Conservation (phyloP, 2,329 filamentous ascomycete species). For the Byssothecium circinans region DNA sequence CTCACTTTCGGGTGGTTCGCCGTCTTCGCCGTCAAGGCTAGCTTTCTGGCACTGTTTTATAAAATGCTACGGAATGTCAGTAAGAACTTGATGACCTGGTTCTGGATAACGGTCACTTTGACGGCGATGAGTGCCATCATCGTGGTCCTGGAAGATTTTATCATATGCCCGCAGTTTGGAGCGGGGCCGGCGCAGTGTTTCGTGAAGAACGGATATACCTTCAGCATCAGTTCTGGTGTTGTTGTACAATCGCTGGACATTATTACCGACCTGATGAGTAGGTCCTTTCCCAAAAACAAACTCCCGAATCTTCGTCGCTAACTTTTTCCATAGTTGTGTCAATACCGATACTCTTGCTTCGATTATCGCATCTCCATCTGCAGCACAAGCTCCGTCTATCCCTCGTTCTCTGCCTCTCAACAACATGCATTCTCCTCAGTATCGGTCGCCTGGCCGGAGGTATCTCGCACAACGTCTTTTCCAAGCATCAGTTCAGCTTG, state of each 20-base stretch:
- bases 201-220: slow-evolving; percentile 5
- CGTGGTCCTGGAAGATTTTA: slow-evolving; percentile 9
- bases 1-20: slow-evolving; percentile 9
- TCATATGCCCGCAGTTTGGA: slow-evolving; percentile 11
- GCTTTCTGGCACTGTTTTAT: slow-evolving; percentile 14
- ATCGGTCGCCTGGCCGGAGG: slow-evolving; percentile 11
- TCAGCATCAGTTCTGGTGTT: slow-evolving; percentile 8
- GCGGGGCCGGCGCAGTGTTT: slow-evolving; percentile 7
- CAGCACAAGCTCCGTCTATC: slow-evolving; percentile 12
- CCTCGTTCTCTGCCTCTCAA: slow-evolving; percentile 12
- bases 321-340: slow-evolving; percentile 7
- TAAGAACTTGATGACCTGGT: slow-evolving; percentile 10
- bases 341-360: slow-evolving; percentile 11
- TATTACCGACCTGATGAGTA: slow-evolving; percentile 16
- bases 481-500: slow-evolving; percentile 6
- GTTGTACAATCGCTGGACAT: slow-evolving; percentile 13
- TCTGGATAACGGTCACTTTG: slow-evolving; percentile 11
- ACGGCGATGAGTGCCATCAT: slow-evolving; percentile 4
- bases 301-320: too few relatives aligned
- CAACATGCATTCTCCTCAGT: slow-evolving; percentile 13
- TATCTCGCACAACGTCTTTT: slow-evolving; percentile 7
- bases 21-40: slow-evolving; percentile 12
- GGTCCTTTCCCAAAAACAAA: not conserved
- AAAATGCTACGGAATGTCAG: slow-evolving; percentile 12
- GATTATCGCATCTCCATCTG: slow-evolving; percentile 9